Evolutionary conservation across 257 asterid species (phyloP).

Genomic region (Solanum chilense): DNA sequence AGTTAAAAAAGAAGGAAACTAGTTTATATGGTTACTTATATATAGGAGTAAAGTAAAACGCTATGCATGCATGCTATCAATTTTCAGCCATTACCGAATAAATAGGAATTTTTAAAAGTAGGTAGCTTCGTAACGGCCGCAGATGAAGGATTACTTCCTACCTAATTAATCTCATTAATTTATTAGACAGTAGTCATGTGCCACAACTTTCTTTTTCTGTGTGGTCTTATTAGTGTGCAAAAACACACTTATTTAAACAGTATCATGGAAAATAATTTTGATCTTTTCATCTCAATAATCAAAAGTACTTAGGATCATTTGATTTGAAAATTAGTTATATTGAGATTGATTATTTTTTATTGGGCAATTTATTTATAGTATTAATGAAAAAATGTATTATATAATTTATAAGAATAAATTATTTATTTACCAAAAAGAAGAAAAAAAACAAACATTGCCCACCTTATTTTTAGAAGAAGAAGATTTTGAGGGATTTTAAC

Average conservation of each 20-base stretch:
- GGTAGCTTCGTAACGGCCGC: background rate
- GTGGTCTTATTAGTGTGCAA: no score
- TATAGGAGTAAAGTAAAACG: background rate
- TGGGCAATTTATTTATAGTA: no score
- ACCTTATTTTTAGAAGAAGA: background rate
- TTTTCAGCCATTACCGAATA: background rate
- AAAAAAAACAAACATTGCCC: no score
- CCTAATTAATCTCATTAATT: background rate
- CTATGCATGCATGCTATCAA: background rate
- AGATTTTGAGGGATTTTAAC: background rate
- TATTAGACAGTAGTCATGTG: background rate
- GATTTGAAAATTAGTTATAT: no score
- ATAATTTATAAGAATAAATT: no score
- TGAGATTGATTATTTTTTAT: no score
- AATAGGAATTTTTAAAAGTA: background rate
- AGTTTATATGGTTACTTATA: background rate
- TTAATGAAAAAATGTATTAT: background rate
- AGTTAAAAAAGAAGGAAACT: background rate
- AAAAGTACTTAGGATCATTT: no score
- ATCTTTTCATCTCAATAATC: no score
- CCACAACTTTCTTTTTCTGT: background rate
- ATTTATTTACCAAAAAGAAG: no score
- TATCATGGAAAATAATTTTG: no score
- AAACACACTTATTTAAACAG: no score
- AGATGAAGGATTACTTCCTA: background rate